Evolutionary conservation across 768 basidiomycete species (phyloP).

Genomic region (Lentinula sp.): DNA sequence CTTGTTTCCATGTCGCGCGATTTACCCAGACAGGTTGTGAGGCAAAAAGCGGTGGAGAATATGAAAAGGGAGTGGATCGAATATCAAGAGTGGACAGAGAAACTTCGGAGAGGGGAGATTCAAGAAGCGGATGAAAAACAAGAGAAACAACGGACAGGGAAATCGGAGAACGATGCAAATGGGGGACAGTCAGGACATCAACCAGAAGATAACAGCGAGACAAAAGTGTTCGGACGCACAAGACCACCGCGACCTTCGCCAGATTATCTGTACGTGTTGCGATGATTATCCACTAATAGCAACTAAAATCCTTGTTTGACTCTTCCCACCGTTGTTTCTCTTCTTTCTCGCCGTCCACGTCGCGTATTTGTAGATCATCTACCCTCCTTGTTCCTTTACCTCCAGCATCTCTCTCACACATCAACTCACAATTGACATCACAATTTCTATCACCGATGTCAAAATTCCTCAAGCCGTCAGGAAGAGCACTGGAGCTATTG

Average conservation of each 20-base stretch:
- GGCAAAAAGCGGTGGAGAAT: slow-evolving; percentile 32
- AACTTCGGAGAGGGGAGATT: slow-evolving; percentile 3
- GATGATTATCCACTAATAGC: background rate
- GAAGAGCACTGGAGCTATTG: slow-evolving; percentile 43
- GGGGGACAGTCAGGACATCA: slow-evolving; percentile 11
- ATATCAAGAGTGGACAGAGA: slow-evolving; percentile 39
- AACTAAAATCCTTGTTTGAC: no score
- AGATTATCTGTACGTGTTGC: slow-evolving; percentile 32
- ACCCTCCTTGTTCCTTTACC: slow-evolving; percentile 57
- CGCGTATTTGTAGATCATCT: slow-evolving; percentile 26
- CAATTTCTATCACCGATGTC: slow-evolving; percentile 42
- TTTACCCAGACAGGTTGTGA: slow-evolving; percentile 43
- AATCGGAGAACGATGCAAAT: slow-evolving; percentile 4
- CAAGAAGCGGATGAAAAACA: slow-evolving; percentile 12
- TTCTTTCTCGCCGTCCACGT: background rate
- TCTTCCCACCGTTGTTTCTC: no score
- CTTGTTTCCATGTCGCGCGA: slow-evolving; percentile 53
- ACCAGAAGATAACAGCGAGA: slow-evolving; percentile 12
- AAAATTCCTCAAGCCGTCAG: slow-evolving; percentile 53
- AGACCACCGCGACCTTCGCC: slow-evolving; percentile 32
- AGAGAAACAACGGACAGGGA: background rate
- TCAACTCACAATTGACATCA: slow-evolving; percentile 9
- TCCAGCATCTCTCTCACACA: slow-evolving; percentile 33
- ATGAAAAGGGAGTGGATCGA: slow-evolving; percentile 42
- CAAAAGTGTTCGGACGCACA: slow-evolving; percentile 33